Conservation (phyloP, 257 asterid species). For the Cynanchum wilfordii region DNA sequence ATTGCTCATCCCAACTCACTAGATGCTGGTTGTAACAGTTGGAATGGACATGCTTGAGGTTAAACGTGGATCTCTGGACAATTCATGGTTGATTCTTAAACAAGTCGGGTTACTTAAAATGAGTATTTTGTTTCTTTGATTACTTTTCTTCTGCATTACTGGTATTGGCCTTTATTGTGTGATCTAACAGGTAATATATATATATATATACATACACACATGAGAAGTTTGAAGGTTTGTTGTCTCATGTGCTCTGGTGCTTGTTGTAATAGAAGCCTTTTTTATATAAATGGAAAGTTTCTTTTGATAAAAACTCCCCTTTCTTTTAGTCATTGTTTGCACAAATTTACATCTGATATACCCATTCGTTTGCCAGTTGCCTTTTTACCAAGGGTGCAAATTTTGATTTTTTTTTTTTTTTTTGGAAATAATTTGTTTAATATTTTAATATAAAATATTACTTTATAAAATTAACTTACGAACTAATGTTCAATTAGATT, state of each 20-base stretch:
- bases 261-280: constrained; percentile 4
- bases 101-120: not conserved
- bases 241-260: not conserved
- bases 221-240: not conserved
- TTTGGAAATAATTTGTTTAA: too few relatives aligned
- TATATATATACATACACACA: too few relatives aligned
- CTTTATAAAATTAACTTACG: too few relatives aligned
- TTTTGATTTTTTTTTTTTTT: too few relatives aligned
- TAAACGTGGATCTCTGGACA: not conserved
- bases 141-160: not conserved
- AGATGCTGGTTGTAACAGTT: constrained; percentile 5
- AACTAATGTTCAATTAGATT: too few relatives aligned
- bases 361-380: too few relatives aligned
- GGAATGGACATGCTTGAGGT: constrained; percentile 20
- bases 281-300: not conserved
- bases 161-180: not conserved
- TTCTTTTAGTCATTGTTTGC: not conserved
- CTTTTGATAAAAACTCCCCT: not conserved
- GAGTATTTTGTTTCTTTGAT: not conserved
- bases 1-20: constrained; percentile 23
- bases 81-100: not conserved
- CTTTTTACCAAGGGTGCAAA: too few relatives aligned
- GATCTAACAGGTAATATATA: not conserved
- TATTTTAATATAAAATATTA: too few relatives aligned
- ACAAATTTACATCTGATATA: not conserved